Conservation (phyloP, 768 basidiomycete genomes). For the Kwoniella pini region DNA sequence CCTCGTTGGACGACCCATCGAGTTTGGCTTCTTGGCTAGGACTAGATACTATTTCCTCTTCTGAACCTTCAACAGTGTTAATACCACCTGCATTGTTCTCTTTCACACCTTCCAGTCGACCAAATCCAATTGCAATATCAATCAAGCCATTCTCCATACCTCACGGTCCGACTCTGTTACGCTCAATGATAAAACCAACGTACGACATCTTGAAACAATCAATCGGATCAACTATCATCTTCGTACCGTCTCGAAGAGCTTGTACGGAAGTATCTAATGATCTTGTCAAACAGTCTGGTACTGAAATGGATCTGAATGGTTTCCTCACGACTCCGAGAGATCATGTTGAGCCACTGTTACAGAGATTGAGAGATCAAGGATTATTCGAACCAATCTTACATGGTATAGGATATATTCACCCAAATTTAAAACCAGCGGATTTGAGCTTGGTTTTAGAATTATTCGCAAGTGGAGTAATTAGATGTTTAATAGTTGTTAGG, state of each 20-base stretch:
- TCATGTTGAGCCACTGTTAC: constrained; percentile 63
- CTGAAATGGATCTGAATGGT: constrained; percentile 63
- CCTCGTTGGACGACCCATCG: constrained; percentile 74
- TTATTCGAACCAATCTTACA: constrained; percentile 74
- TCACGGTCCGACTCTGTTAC: constrained; percentile 81
- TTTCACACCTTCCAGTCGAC: constrained; percentile 80
- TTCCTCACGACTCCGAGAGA: constrained; percentile 57
- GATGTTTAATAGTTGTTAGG: constrained; percentile 76
- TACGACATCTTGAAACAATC: constrained; percentile 66
- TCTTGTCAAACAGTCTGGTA: constrained; percentile 81
- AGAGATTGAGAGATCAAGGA: constrained; percentile 64
- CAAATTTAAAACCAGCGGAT: constrained; percentile 69
- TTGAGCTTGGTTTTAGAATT: constrained; percentile 73
- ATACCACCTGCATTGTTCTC: constrained; percentile 57
- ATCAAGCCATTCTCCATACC: constrained; percentile 80
- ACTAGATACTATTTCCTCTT: constrained; percentile 62
- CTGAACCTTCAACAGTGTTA: background rate
- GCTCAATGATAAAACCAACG: constrained; percentile 87
- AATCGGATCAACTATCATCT: constrained; percentile 64
- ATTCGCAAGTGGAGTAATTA: constrained; percentile 75
- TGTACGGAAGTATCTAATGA: constrained; percentile 74
- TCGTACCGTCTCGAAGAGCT: constrained; percentile 81
- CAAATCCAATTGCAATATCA: constrained; percentile 69
- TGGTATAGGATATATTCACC: constrained; percentile 85
- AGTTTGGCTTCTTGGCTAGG: constrained; percentile 83